Evolutionary conservation across 2,329 filamentous ascomycete species (phyloP), one percentile per base, ranked within the genome.

Genomic region (Diaporthe eres): DNA sequence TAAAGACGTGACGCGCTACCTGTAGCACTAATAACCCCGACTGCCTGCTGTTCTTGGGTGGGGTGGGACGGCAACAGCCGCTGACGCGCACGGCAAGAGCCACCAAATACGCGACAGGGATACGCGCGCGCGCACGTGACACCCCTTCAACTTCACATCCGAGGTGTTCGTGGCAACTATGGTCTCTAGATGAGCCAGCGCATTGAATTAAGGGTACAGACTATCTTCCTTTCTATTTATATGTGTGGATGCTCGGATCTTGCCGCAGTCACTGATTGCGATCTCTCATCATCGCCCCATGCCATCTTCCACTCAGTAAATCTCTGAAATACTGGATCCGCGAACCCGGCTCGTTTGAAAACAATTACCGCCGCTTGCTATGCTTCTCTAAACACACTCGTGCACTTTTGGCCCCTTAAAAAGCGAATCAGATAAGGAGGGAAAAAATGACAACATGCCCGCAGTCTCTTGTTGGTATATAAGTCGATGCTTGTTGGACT

Each of bases 121-220:
- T 75, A 65, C 51, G 67, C 51, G 67, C 15, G 15, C n/a, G 13
- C 7, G 39, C 76, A 67, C 76, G 70, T 77, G 76, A 77, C 57
- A 31, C 39, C 49, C 42, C 17, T 37, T 28, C 25, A 53, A 57
- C 42, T 51, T 53, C 34, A 31, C 39, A 28, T 15, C 10, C 3
- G 15, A 22, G 15, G 25, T 10, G 5, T 17, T 9, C 22, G 28
- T 22, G 6, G 28, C 44, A 25, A 44, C 10, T 39, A 25, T 51
- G 4, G 31, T 28, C 65, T 19, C 15, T 31, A 39, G 10, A 19
- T 22, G 65, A 55, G 22, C 34, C 34, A 42, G n/a, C 13, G n/a
- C 22, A 55, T 70, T 39, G 15, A 55, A 55, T 31, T 9, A 31
- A 55, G 5, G 31, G 19, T 67, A 42, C 65, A 42, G 47, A 70